Conservation (phyloP, 139 green algal genomes). For the Tetradesmus obliquus region DNA sequence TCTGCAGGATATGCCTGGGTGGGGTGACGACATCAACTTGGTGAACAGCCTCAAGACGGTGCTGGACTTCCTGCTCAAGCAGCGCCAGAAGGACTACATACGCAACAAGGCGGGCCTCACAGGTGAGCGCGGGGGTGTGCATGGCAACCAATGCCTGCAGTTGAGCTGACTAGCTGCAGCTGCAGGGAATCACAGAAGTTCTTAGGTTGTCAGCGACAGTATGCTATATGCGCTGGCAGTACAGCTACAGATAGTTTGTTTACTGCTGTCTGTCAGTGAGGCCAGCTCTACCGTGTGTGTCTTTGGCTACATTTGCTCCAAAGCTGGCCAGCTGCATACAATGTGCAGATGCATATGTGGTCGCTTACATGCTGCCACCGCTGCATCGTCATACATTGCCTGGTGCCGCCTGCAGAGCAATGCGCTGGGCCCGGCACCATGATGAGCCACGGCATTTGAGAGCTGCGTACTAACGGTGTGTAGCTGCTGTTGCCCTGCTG, state of each 20-base stretch:
- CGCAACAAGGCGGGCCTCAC: constrained; percentile 14
- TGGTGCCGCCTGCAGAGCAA: too few species aligned
- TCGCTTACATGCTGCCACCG: too few species aligned
- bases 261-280: neutral
- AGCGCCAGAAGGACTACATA: constrained; percentile 13
- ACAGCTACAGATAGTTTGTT: neutral
- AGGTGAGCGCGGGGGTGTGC: neutral
- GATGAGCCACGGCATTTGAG: too few species aligned
- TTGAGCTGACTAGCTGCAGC: neutral
- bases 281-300: neutral
- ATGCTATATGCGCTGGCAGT: neutral
- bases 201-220: neutral
- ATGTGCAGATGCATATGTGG: too few species aligned
- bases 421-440: too few species aligned
- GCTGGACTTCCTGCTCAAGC: constrained; percentile 25
- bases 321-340: too few species aligned
- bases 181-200: neutral
- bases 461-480: neutral
- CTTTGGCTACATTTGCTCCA: too few species aligned
- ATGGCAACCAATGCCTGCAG: neutral
- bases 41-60: constrained; percentile 30
- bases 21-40: constrained; percentile 42
- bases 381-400: too few species aligned
- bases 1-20: constrained; percentile 44
- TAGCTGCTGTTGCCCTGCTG: neutral